Base-by-base conservation (phyloP, 768 basidiomycete species). In the Asterophora parasitica region DNA sequence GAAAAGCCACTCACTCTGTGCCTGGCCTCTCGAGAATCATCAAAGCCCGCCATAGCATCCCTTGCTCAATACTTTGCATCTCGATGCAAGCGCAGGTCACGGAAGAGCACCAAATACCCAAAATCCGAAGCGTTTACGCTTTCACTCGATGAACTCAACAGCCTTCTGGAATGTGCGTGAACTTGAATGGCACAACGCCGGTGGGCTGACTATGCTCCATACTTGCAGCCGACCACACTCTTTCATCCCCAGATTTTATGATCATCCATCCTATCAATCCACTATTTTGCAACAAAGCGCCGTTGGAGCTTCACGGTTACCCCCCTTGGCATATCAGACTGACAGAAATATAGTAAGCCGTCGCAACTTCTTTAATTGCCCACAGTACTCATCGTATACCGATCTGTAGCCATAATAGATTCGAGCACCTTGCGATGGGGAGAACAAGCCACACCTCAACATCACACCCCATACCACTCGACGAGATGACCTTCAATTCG, bases 261-360 rank as follows among this genome's bases (percentile, higher is more conserved):
- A 81, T 92, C 54, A 71, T 90, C 12, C 86, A 91, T 58, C 68
- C 79, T 38, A 50, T 85, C 16, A 68, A 67, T 27, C 65, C 70
- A 2, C 60, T 66, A 10, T 64, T 57, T 40, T 62, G 62, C 31
- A 63, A 66, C 31, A 61, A 58, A 32, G 58, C 68, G 17, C 79
- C 85, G 1, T 63, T 83, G 42, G 86, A 90, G 61, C 68, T 90
- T 16, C 68, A 84, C 54, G 85, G 83, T 4, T 90, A 85, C 57
- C 89, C 89, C 13, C 89, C 89, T 12, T 92, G 89, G 88, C 89
- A 92, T 56, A 78, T 82, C n/a, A 72, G 83, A 46, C 66, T 92
- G 34, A 87, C 86, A 37, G 89, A 92, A 63, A 81, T 92, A 51
- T 75, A 82, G 89, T 90, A 60, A 65, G 85, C 7, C 40, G 35